Base-by-base conservation (phyloP, 1,284 basidiomycete genomes). In the Volvariella volvacea region DNA sequence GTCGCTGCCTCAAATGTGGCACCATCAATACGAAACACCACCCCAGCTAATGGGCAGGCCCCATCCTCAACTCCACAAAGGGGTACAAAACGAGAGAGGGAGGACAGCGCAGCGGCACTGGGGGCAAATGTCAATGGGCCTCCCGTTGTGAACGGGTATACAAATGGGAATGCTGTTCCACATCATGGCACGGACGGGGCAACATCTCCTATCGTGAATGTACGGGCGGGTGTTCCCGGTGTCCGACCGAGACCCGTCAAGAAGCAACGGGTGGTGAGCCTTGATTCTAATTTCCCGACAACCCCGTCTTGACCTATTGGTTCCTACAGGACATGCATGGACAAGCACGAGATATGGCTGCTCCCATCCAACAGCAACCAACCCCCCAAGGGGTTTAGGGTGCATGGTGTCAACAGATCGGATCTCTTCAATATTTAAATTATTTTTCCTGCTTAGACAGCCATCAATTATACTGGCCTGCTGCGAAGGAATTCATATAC, bases 211-310 rank as follows among this genome's bases (percentile, higher is more conserved):
- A 55, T 68, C 32, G 48, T 69, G 16, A 70, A 73, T 49, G 73
- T 75, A 14, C 78, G 76, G 56, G 74, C 81, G 19, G 78, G 80
- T 20, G 63, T 64, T 45, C 67, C 64, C 12, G 74, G 71, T 41
- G 74, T 71, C 14, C 70, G 80, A 48, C 83, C 84, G 21, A 68
- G 86, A 52, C 84, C 85, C 33, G 56, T 82, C 40, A 88, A 88
- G 72, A 88, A 84, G 62, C 83, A 80, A 58, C 72, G 83, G 50
- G 68, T 83, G 77, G 85, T 88, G 53, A 59, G 78, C 67, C 22
- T 50, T 25, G 32, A 22, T 55, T 20, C 47, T 48, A 46, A 46
- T 44, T 45, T 43, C 45, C 39, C 12, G 25, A 31, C 20, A 16
- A 36, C 38, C 12, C 21, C 34, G 34, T 41, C 15, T 40, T 17